Base-by-base conservation (phyloP, 306 rosid genomes). In the Quercus aquifolioides region DNA sequence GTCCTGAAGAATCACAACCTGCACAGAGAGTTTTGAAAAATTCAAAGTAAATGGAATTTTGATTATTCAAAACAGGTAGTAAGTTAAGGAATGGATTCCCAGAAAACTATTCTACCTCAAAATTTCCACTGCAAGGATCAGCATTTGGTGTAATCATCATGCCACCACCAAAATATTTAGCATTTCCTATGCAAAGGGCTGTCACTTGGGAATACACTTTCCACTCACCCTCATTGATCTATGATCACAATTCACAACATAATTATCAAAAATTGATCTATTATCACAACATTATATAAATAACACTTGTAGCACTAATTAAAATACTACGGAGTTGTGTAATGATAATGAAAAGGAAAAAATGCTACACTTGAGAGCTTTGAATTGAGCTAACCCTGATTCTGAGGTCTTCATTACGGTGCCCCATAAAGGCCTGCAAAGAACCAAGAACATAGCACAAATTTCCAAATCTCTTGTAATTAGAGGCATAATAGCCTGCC, bases 91-190 rank as follows among this genome's bases (percentile, higher is more conserved):
- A 69, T 52, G 14, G 55, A 69, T 23, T 60, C n/a, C 52, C 63
- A 79, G 59, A 54, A 78, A 55, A 69, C 72, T 30, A 56, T 54
- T 77, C 76, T 73, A 95, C 99, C 98, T 92, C 97, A 67, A 95
- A 82, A 70, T 74, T 84, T 75, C 97, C 94, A 15, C 69, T 91
- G 78, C 41, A 70, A 68, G 99, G 99, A 76, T 88, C 86, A 10
- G 94, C 94, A 73, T 90, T 91, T 62, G 99, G 99, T 25, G 94
- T 79, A 54, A 95, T 92, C 87, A 91, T 95, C 99, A 95, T 95
- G 81, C 99, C 99, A 55, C 98, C 99, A 14, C 99, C 99, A 23
- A 95, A 95, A 78, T 91, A 95, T 82, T 92, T 95, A 71, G 90
- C 99, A 86, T 95, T 95, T 63, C 99, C 99, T 21, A 88, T 74